Evolutionary conservation across 1,284 basidiomycete species (phyloP).

Genomic region (Pisolithus thermaeus): DNA sequence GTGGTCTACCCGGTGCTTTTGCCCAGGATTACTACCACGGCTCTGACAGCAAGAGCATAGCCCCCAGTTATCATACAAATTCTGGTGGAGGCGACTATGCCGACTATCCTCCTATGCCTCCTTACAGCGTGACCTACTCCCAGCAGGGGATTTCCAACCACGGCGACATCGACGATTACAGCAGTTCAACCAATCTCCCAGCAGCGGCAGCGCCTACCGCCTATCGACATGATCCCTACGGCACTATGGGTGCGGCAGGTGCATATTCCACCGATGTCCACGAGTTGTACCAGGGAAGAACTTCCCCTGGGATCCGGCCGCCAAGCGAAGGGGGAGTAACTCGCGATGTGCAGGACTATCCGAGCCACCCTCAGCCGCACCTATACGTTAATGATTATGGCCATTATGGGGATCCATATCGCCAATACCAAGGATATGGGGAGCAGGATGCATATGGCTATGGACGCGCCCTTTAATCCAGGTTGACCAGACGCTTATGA

Average conservation of each 20-base stretch:
- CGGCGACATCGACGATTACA: constrained; percentile 56
- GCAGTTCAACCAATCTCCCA: constrained; percentile 54
- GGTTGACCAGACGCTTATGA: not conserved
- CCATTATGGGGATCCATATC: constrained; percentile 25
- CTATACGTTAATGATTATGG: constrained; percentile 24
- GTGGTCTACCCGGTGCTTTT: constrained; percentile 48
- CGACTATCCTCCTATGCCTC: constrained; percentile 69
- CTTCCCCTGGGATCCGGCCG: constrained; percentile 24
- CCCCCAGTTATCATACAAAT: constrained; percentile 30
- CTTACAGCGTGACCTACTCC: constrained; percentile 53
- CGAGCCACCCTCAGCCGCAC: constrained; percentile 23
- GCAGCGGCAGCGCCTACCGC: constrained; percentile 50
- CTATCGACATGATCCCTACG: constrained; percentile 30
- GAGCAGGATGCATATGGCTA: constrained; percentile 25
- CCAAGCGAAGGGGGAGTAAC: constrained; percentile 19
- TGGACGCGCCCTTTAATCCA: constrained; percentile 28
- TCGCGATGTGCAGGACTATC: constrained; percentile 34
- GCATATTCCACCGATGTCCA: constrained; percentile 37
- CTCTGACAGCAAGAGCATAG: constrained; percentile 30
- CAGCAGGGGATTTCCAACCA: constrained; percentile 43
- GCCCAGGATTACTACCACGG: constrained; percentile 53
- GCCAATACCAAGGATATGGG: constrained; percentile 26
- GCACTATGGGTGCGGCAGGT: constrained; percentile 10
- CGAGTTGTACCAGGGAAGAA: constrained; percentile 49
- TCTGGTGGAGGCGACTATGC: constrained; percentile 40